phyloP scores from a whole-genome alignment of 2,329 filamentous ascomycete genomes.

The Achaetomium macrosporum region DNA sequence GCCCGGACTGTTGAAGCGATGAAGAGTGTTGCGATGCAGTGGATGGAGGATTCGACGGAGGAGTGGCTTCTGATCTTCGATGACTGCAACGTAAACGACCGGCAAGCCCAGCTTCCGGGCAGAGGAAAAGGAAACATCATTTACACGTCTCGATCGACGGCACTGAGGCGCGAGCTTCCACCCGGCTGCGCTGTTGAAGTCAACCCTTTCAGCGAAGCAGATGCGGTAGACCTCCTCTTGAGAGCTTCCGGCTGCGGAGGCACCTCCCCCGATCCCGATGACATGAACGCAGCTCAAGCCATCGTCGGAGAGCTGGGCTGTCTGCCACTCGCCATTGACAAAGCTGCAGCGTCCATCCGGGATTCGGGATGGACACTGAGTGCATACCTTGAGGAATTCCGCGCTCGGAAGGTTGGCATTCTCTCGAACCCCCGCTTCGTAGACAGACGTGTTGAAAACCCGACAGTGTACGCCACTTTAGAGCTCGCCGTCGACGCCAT shows the following conservation, averaged over 20 bases:
- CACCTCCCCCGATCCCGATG: not conserved
- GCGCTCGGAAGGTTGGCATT: slow-evolving; percentile 12
- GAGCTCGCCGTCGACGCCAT: slow-evolving; percentile 26
- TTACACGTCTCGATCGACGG: slow-evolving; percentile 25
- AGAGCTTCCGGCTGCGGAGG: slow-evolving; percentile 7
- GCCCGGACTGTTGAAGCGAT: not conserved
- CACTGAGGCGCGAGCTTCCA: slow-evolving; percentile 3
- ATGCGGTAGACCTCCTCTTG: slow-evolving; percentile 20
- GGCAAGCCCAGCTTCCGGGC: slow-evolving; percentile 15
- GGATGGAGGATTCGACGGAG: slow-evolving; percentile 17
- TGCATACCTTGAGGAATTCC: slow-evolving; percentile 17
- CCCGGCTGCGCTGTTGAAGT: slow-evolving; percentile 12
- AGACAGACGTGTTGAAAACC: slow-evolving; percentile 14
- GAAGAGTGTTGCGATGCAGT: slow-evolving; percentile 9
- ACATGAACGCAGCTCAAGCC: not conserved
- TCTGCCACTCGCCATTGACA: slow-evolving; percentile 28
- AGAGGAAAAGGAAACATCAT: slow-evolving; percentile 26
- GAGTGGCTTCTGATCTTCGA: slow-evolving; percentile 32
- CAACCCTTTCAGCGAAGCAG: slow-evolving; percentile 7
- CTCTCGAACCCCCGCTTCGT: slow-evolving; percentile 12
- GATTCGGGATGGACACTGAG: slow-evolving; percentile 9
- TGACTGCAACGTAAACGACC: slow-evolving; percentile 19
- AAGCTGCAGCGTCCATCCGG: slow-evolving; percentile 22
- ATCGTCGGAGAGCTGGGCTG: slow-evolving; percentile 23
- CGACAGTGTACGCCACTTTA: slow-evolving; percentile 24